Percentiles rank a stretch among this genome's conserved stretches.
Evolutionary conservation across 768 basidiomycete genomes (phyloP).

Genomic region (Pilatotrama ljubarskyi): DNA sequence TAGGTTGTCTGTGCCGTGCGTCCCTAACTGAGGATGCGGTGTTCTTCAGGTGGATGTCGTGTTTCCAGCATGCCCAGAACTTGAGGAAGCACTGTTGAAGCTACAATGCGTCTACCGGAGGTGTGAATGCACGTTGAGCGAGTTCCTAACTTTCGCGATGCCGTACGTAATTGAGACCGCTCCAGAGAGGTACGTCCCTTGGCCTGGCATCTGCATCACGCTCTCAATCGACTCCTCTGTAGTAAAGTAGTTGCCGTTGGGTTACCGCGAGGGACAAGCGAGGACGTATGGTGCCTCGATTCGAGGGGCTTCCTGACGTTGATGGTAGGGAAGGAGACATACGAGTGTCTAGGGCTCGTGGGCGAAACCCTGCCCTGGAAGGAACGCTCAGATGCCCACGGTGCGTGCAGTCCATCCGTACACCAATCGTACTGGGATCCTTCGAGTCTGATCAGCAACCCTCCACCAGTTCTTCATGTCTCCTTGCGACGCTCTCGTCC

Average conservation of each 20-base stretch:
- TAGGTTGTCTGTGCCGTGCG: too few species aligned
- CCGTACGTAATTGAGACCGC: conserved; percentile 30
- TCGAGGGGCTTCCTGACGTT: conserved; percentile 59
- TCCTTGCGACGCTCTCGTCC: conserved; percentile 44
- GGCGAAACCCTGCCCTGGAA: conserved; percentile 52
- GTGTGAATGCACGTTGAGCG: conserved; percentile 44
- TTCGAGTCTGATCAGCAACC: neutral
- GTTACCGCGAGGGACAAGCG: conserved; percentile 24
- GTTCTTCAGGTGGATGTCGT: conserved; percentile 58
- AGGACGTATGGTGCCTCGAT: conserved; percentile 74
- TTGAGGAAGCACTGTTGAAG: conserved; percentile 41
- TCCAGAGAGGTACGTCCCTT: conserved; percentile 29
- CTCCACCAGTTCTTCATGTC: conserved; percentile 47
- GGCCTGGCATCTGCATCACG: neutral
- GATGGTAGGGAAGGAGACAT: conserved; percentile 54
- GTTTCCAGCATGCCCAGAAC: conserved; percentile 46
- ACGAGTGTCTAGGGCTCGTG: conserved; percentile 60
- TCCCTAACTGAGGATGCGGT: neutral
- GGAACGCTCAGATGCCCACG: conserved; percentile 45
- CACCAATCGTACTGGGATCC: conserved; percentile 1
- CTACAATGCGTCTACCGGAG: conserved; percentile 48
- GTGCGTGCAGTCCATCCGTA: conserved; percentile 38
- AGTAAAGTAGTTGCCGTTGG: conserved; percentile 25
- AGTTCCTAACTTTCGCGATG: conserved; percentile 41
- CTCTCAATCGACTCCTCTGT: neutral